phyloP scores from a whole-genome alignment of 345 rosid species.

The Murraya koenigii region DNA sequence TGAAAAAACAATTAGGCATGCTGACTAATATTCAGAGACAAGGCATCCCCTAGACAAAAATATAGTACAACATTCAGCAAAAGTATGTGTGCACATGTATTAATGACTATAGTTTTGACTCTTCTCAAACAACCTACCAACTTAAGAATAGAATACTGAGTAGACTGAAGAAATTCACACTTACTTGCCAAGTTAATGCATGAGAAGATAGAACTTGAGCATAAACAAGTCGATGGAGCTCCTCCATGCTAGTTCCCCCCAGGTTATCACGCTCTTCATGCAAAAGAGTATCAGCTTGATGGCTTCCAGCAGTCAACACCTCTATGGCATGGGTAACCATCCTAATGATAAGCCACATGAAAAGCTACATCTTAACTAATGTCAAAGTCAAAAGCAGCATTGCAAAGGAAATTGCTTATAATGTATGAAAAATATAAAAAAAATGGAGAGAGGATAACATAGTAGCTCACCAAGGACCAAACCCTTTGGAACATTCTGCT shows the following conservation, averaged over 20 bases:
- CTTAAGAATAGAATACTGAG: slow-evolving; percentile 7
- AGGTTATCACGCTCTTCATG: slow-evolving; percentile 66
- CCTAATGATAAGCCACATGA: slow-evolving; percentile 45
- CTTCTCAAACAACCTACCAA: slow-evolving; percentile 1
- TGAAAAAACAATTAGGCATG: neutral
- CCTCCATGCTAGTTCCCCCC: slow-evolving; percentile 82
- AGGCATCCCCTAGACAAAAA: neutral
- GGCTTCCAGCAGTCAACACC: slow-evolving; percentile 73
- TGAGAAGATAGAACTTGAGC: slow-evolving; percentile 96
- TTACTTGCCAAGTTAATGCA: slow-evolving; percentile 94
- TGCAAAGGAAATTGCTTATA: slow-evolving; percentile 6
- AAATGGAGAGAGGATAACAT: slow-evolving; percentile 1
- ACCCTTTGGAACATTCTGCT: slow-evolving; percentile 89
- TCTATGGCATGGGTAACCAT: slow-evolving; percentile 93
- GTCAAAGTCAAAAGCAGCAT: slow-evolving; percentile 1
- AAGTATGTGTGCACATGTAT: neutral
- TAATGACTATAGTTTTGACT: neutral
- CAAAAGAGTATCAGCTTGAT: slow-evolving; percentile 70
- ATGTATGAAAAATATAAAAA: neutral
- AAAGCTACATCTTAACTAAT: slow-evolving; percentile 11
- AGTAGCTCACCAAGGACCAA: slow-evolving; percentile 86
- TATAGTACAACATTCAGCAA: neutral
- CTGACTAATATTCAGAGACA: neutral
- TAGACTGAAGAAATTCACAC: slow-evolving; percentile 26
- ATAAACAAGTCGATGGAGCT: slow-evolving; percentile 86